Evolutionary conservation across 2,329 filamentous ascomycete genomes (phyloP).

Genomic region (Ophiostoma sp.): DNA sequence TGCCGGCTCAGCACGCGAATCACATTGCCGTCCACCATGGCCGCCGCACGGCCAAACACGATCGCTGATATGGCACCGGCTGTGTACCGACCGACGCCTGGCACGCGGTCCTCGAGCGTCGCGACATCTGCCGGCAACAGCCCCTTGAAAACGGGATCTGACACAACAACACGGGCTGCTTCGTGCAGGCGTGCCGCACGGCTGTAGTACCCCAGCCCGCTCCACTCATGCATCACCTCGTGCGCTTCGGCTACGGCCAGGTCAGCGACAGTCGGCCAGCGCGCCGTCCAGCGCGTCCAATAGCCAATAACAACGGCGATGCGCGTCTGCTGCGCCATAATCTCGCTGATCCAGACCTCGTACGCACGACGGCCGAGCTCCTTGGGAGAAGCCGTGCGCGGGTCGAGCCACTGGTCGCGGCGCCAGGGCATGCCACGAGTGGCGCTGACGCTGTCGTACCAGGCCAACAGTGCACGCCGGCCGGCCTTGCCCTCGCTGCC

Average conservation of each 20-base stretch:
- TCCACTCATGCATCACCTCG: constrained; percentile 55
- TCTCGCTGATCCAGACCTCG: constrained; percentile 62
- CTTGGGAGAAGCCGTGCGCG: constrained; percentile 24
- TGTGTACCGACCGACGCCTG: constrained; percentile 58
- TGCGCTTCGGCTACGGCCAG: constrained; percentile 49
- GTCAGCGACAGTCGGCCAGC: constrained; percentile 54
- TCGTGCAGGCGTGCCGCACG: constrained; percentile 56
- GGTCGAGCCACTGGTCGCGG: constrained; percentile 49
- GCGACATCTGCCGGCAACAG: constrained; percentile 45
- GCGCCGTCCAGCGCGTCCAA: constrained; percentile 56
- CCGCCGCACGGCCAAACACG: constrained; percentile 53
- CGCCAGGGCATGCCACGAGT: constrained; percentile 55
- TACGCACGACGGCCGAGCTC: constrained; percentile 52
- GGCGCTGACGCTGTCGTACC: constrained; percentile 47
- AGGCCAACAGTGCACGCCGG: constrained; percentile 41
- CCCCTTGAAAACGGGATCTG: constrained; percentile 39
- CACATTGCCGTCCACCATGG: constrained; percentile 62
- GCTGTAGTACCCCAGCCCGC: constrained; percentile 59
- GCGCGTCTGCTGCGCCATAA: constrained; percentile 63
- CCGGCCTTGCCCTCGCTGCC: constrained; percentile 30
- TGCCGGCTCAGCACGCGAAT: constrained; percentile 56
- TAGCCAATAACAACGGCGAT: constrained; percentile 58
- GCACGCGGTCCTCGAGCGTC: constrained; percentile 47
- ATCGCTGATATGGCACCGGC: constrained; percentile 59
- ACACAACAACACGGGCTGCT: constrained; percentile 48